Conservation (phyloP, 2,329 filamentous ascomycete genomes). For the Pseudogymnoascus sp. region DNA sequence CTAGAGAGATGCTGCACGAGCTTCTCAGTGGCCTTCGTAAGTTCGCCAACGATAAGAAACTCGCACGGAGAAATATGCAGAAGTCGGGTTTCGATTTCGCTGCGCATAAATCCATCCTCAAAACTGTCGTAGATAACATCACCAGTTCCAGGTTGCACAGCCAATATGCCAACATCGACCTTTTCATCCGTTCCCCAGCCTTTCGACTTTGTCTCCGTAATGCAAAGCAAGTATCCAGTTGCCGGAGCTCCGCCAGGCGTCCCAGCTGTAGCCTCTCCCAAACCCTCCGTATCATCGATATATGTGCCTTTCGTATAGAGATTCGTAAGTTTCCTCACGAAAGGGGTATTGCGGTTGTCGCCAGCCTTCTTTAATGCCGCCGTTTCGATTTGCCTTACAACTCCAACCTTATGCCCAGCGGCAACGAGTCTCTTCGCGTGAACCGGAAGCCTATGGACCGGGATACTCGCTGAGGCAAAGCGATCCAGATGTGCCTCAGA, state of each 20-base stretch:
- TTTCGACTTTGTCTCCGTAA: conserved; percentile 78
- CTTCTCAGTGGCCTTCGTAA: conserved; percentile 88
- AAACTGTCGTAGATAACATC: conserved; percentile 95
- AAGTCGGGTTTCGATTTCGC: conserved; percentile 89
- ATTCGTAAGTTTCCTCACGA: conserved; percentile 87
- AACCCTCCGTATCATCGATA: conserved; percentile 81
- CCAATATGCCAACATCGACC: conserved; percentile 83
- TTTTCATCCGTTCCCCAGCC: conserved; percentile 83
- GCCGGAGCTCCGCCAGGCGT: conserved; percentile 52
- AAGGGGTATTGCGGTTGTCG: conserved; percentile 88
- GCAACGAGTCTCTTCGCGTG: conserved; percentile 89
- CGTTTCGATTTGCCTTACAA: conserved; percentile 90
- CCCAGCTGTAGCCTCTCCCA: conserved; percentile 49
- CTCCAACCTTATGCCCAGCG: conserved; percentile 91
- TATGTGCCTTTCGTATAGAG: conserved; percentile 98
- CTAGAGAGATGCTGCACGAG: conserved; percentile 83
- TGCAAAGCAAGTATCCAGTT: conserved; percentile 84
- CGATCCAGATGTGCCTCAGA: conserved; percentile 88
- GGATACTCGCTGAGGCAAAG: conserved; percentile 94
- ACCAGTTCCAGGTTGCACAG: conserved; percentile 90
- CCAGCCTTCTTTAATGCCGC: conserved; percentile 92
- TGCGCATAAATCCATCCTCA: conserved; percentile 95
- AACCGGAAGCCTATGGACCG: conserved; percentile 81
- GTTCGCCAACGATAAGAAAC: conserved; percentile 82
- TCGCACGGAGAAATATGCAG: conserved; percentile 94